Base-by-base conservation (phyloP, 1,139 yeast genomes). In the Suhomyces maxii region DNA sequence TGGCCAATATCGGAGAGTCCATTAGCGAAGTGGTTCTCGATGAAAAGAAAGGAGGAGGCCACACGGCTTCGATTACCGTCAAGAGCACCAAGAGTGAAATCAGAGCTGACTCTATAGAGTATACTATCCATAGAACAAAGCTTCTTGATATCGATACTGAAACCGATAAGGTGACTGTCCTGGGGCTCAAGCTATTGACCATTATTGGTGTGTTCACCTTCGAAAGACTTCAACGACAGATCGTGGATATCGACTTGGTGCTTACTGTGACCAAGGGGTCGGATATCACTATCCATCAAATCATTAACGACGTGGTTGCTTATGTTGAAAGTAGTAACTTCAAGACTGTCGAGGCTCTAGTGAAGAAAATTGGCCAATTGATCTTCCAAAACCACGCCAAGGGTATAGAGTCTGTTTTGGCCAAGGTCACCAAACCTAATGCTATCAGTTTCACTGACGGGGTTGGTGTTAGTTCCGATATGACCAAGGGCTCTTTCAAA, bases 331-430 rank as follows among this genome's bases (percentile, higher is more conserved):
- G 64, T 13, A 80, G 96, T 1, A 82, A 84, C 53, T 93, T 89
- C 69, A 86, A 89, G 59, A 93, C 99, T 0, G 96, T 93, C 2
- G 99, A 93, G 61, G 97, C 98, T 0, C 75, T 93, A 50, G 95
- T 88, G 3, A 79, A 83, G 50, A 79, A 83, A 10, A 84, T 89
- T 25, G 85, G 90, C 6, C 88, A 84, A 55, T 65, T 85, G 41
- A 72, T 84, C 3, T 73, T 80, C 42, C 77, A 76, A 48, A 61
- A 63, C 33, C 60, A 65, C 42, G 60, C 64, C 8, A 51, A 53
- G 2, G 48, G 52, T 7, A 67, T 76, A 3, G 68, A 68, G 5
- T 48, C 57, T 8, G 73, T 76, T n/a, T 48, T 57, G 3, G 91
- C 87, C 0, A 75, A 74, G 25, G 95, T 90, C 1, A 80, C 84